Percentiles rank a stretch among this genome's conserved stretches.
Evolutionary conservation across 1,284 basidiomycete species (phyloP).

Genomic region (Quambalaria eucalypti): DNA sequence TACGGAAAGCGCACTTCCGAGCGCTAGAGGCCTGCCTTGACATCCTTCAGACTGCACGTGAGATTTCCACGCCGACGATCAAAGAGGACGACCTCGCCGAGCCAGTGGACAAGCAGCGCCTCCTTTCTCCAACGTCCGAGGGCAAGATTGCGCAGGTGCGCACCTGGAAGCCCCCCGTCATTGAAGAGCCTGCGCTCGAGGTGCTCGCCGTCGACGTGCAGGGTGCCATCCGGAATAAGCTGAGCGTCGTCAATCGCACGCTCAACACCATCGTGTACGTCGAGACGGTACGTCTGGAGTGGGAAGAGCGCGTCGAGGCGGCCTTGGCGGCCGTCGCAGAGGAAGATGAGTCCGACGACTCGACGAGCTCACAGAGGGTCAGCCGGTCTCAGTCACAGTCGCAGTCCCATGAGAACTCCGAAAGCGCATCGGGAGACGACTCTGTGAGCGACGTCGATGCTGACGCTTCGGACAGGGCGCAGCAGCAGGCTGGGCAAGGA

Average conservation of each 20-base stretch:
- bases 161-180: conserved; percentile 21
- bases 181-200: conserved; percentile 67
- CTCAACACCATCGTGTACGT: conserved; percentile 95
- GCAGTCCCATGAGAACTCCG: conserved; percentile 4
- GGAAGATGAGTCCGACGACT: conserved; percentile 12
- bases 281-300: conserved; percentile 93
- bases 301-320: conserved; percentile 75
- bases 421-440: conserved; percentile 50
- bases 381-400: conserved; percentile 10
- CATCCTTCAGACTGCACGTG: conserved; percentile 66
- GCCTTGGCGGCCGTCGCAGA: conserved; percentile 54
- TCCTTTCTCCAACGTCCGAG: conserved; percentile 58
- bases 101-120: conserved; percentile 80
- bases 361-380: too few relatives aligned
- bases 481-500: conserved; percentile 32
- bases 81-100: conserved; percentile 67
- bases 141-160: conserved; percentile 30
- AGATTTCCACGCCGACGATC: conserved; percentile 77
- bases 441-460: conserved; percentile 45
- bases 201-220: conserved; percentile 78
- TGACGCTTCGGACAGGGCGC: not conserved
- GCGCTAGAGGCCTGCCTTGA: conserved; percentile 76
- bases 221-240: conserved; percentile 79
- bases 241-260: conserved; percentile 89
- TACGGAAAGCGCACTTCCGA: conserved; percentile 51